Percentiles rank a stretch among this genome's conserved stretches.
Conservation (phyloP, 768 basidiomycete species). For the Lentinula raphanica region DNA sequence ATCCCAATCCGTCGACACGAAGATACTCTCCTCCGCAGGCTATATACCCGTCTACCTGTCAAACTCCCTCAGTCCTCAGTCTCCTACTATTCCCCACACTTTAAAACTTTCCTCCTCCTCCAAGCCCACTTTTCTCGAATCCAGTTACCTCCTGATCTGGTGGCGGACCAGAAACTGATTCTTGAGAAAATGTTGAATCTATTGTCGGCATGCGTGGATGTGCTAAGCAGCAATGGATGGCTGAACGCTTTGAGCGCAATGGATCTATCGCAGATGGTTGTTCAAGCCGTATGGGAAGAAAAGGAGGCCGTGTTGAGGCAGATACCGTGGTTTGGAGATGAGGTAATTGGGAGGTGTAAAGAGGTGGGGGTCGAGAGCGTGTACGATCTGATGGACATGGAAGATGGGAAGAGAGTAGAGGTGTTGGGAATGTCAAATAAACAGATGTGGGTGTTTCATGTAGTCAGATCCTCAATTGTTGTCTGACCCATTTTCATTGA, state of each 20-base stretch:
- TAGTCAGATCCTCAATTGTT: neutral
- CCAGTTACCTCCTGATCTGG: slow-evolving; percentile 88
- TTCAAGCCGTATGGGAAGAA: slow-evolving; percentile 98
- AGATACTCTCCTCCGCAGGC: slow-evolving; percentile 74
- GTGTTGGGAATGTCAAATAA: slow-evolving; percentile 78
- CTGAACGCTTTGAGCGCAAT: slow-evolving; percentile 91
- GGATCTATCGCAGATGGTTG: slow-evolving; percentile 98
- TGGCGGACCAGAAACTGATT: slow-evolving; percentile 83
- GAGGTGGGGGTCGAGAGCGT: slow-evolving; percentile 80
- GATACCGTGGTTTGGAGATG: slow-evolving; percentile 92
- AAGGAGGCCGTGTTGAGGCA: slow-evolving; percentile 93
- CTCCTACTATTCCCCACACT: slow-evolving; percentile 93
- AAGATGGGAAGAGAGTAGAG: slow-evolving; percentile 80
- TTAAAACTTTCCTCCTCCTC: slow-evolving; percentile 95
- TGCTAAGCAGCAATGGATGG: slow-evolving; percentile 97
- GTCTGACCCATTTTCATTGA: slow-evolving; percentile 13
- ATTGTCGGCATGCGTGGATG: slow-evolving; percentile 92
- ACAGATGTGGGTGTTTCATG: slow-evolving; percentile 82
- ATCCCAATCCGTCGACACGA: slow-evolving; percentile 96
- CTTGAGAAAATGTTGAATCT: slow-evolving; percentile 88
- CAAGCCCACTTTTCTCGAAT: slow-evolving; percentile 97
- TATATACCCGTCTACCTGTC: slow-evolving; percentile 96
- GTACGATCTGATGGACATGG: slow-evolving; percentile 98
- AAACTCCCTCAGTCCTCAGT: slow-evolving; percentile 63
- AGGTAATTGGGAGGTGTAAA: slow-evolving; percentile 84